Conservation (phyloP, 441 rosid species). For the Viola pubescens region DNA sequence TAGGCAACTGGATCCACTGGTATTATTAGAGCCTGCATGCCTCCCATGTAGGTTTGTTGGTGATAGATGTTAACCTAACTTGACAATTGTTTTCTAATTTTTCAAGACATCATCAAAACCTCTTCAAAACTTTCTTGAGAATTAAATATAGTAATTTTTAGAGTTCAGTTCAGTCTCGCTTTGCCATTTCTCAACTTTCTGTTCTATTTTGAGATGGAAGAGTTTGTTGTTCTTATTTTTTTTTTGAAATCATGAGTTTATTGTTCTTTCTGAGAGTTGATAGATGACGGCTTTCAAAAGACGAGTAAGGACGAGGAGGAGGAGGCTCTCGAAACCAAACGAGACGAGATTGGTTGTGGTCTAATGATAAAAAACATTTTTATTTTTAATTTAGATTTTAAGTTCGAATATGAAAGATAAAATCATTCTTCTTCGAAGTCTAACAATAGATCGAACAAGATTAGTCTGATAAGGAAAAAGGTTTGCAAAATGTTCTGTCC, state of each 20-base stretch:
- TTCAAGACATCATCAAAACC: slow-evolving; percentile 7
- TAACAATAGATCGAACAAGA: too few relatives aligned
- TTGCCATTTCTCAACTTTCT: background rate
- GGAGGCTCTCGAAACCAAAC: too few relatives aligned
- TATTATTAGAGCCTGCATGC: slow-evolving; percentile 7
- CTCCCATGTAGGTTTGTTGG: slow-evolving; percentile 7
- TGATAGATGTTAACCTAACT: slow-evolving; percentile 16
- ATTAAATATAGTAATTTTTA: background rate
- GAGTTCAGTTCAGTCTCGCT: background rate
- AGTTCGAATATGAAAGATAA: too few relatives aligned
- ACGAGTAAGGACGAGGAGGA: too few relatives aligned
- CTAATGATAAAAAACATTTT: too few relatives aligned
- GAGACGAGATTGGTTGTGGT: too few relatives aligned
- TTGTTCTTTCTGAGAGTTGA: too few relatives aligned
- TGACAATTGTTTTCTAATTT: slow-evolving; percentile 1
- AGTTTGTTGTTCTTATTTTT: background rate
- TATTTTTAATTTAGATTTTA: too few relatives aligned
- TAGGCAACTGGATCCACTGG: too few relatives aligned
- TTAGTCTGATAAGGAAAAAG: too few relatives aligned
- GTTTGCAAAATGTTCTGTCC: background rate
- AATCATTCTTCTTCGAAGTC: too few relatives aligned
- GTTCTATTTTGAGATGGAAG: background rate
- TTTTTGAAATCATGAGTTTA: background rate
- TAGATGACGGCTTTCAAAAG: too few relatives aligned
- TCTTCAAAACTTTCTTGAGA: background rate